Evolutionary conservation across 768 basidiomycete species (phyloP), one percentile per base, ranked within the genome.

Genomic region (Lanmaoa rubissima): DNA sequence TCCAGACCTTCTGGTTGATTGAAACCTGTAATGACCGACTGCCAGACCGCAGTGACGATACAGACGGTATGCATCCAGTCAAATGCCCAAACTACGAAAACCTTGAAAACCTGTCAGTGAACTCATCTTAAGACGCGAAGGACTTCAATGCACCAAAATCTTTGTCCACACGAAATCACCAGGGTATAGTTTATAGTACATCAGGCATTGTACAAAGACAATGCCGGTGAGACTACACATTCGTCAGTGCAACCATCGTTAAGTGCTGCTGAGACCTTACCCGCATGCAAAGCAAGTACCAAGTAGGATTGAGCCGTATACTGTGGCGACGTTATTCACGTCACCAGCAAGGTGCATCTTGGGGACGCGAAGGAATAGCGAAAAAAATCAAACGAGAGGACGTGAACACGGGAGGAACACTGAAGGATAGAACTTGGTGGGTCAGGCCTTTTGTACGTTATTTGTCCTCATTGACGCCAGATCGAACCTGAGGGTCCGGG

Each of bases 171-270:
- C 21, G 34, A 38, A 66, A 43, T 72, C 70, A 5, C 59, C 55
- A 5, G 70, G 70, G 54, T 72, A 72, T 51, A 73, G 58, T 31
- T 70, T 72, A 43, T 50, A 73, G 46, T 72, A 72, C 45, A 72
- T 19, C 24, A 72, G 8, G 42, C 47, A 62, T 65, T 72, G 70
- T 5, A 72, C 70, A 8, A 73, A 61, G 48, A 72, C 72, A 42
- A 72, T 47, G 17, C 70, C 70, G 5, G 72, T 72, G 16, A 72
- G 60, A 34, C 70, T 72, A 21, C 6, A 28, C 5, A 5, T n/a
- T 32, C 19, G 35, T 66, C n/a, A 72, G 59, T 35, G n/a, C 13
- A 19, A 34, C 10, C 7, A 21, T 7, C 12, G 9, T 1, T 1
- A 5, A 11, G 32, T 16, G 10, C 14, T 46, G 10, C 5, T 21